These are phyloP conservation scores for Sarocladium strictum DNA, from an alignment of 2,329 filamentous ascomycete genomes.

Conservation along the genomic window DNA sequence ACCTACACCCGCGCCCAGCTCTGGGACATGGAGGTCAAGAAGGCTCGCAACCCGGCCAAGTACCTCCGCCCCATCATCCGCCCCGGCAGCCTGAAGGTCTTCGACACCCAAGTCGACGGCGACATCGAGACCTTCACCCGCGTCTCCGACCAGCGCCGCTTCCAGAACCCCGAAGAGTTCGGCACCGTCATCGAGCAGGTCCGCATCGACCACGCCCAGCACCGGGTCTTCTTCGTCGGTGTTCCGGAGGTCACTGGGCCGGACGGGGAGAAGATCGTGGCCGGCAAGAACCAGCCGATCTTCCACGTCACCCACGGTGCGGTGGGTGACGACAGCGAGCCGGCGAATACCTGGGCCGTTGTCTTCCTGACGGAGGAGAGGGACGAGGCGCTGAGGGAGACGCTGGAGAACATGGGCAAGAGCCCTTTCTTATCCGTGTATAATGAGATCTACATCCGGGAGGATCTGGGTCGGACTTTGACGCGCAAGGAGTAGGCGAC, in stretches of 20 bases:
- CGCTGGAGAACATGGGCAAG: constrained; percentile 1
- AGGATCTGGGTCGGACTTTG: constrained; percentile 3
- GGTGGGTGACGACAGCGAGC: neutral
- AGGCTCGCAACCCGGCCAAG: constrained; percentile 14
- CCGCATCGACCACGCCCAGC: constrained; percentile 12
- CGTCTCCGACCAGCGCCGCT: constrained; percentile 54
- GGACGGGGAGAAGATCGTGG: constrained; percentile 13
- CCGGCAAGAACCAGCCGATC: constrained; percentile 13
- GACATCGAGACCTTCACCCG: constrained; percentile 26
- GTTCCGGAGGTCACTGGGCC: constrained; percentile 11
- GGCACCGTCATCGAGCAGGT: constrained; percentile 14
- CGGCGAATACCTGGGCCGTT: constrained; percentile 1
- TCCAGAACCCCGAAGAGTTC: constrained; percentile 33
- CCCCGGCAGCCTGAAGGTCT: constrained; percentile 13
- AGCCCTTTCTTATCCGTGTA: constrained; percentile 7
- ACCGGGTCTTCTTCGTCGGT: constrained; percentile 13
- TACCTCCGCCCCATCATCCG: constrained; percentile 13
- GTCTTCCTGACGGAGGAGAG: constrained; percentile 1
- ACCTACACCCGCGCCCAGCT: constrained; percentile 15
- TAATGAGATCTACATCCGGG: constrained; percentile 7
- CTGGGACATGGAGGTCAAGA: constrained; percentile 16
- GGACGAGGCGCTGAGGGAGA: neutral
- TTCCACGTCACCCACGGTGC: constrained; percentile 14
- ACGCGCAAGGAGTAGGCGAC: constrained; percentile 1
- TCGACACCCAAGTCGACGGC: constrained; percentile 12